Evolutionary conservation across 257 asterid species (phyloP).

Genomic region (Rauvolfia tetraphylla): DNA sequence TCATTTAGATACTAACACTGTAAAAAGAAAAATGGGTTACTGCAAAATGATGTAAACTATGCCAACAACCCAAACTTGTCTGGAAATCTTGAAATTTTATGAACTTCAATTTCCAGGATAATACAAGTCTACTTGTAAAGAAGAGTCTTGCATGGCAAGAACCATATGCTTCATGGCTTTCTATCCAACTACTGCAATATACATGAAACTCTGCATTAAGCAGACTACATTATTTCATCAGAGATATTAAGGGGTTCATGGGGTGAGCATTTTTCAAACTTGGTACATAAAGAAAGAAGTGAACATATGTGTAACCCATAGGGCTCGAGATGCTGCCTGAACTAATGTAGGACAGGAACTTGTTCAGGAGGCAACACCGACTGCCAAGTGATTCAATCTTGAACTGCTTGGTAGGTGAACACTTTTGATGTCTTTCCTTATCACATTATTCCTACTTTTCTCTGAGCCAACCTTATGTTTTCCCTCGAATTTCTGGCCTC

Average conservation of each 20-base stretch:
- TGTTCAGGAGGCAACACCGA: constrained; percentile 33
- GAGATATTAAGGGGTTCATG: not conserved
- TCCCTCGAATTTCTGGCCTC: constrained; percentile 26
- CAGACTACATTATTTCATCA: not conserved
- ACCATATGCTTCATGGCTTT: not conserved
- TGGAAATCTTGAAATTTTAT: not conserved
- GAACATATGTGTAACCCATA: not conserved
- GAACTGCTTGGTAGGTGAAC: constrained; percentile 26
- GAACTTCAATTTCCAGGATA: not conserved
- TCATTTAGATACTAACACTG: not conserved
- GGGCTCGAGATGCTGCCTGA: not conserved
- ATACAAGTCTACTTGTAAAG: not conserved
- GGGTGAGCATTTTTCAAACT: not conserved
- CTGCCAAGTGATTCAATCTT: constrained; percentile 27
- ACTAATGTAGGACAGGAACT: not conserved
- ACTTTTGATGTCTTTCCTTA: constrained; percentile 22
- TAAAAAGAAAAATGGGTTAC: not conserved
- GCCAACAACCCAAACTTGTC: too few species aligned
- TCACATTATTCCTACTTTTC: constrained; percentile 14
- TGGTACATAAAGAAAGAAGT: not conserved
- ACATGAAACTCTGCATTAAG: constrained; percentile 2
- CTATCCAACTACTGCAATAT: constrained; percentile 6
- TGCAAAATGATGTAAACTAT: not conserved
- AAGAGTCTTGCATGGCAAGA: not conserved
- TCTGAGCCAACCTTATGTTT: constrained; percentile 29